Evolutionary conservation across 2,329 filamentous ascomycete species (phyloP).

Genomic region (Myotisia sp.): DNA sequence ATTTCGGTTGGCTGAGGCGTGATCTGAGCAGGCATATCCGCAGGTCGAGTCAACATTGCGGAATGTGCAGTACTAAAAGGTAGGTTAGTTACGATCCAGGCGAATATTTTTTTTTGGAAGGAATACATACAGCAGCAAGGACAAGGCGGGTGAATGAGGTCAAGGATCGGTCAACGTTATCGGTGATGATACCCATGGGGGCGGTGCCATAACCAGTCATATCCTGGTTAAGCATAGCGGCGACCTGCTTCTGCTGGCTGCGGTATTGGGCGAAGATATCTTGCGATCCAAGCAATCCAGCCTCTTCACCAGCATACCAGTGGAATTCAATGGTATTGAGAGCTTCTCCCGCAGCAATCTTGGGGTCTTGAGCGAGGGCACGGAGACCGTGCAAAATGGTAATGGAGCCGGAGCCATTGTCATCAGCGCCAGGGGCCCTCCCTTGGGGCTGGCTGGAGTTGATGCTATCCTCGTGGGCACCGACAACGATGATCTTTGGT

Average conservation of each 20-base stretch:
- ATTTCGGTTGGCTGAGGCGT: slow-evolving; percentile 51
- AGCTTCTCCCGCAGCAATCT: slow-evolving; percentile 55
- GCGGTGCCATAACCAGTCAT: slow-evolving; percentile 86
- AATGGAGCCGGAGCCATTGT: slow-evolving; percentile 83
- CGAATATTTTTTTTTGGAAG: neutral
- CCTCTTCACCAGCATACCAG: slow-evolving; percentile 88
- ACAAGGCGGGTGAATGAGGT: slow-evolving; percentile 85
- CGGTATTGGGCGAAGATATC: slow-evolving; percentile 77
- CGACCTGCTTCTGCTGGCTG: slow-evolving; percentile 57
- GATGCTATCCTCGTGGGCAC: slow-evolving; percentile 89
- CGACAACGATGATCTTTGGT: slow-evolving; percentile 73
- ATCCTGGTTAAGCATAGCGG: slow-evolving; percentile 96
- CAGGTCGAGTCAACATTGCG: slow-evolving; percentile 79
- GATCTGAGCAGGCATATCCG: slow-evolving; percentile 67
- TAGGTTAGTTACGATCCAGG: neutral
- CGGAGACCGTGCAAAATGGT: slow-evolving; percentile 88
- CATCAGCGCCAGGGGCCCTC: slow-evolving; percentile 82
- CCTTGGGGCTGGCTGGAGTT: slow-evolving; percentile 78
- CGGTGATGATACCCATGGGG: slow-evolving; percentile 79
- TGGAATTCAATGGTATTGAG: slow-evolving; percentile 90
- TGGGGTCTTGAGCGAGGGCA: slow-evolving; percentile 58
- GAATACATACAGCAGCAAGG: slow-evolving; percentile 46
- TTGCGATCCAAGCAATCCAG: slow-evolving; percentile 72
- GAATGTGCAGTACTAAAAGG: slow-evolving; percentile 65
- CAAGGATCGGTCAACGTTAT: slow-evolving; percentile 69